Conservation (phyloP, 768 basidiomycete species). For the Tulasnella sp. region DNA sequence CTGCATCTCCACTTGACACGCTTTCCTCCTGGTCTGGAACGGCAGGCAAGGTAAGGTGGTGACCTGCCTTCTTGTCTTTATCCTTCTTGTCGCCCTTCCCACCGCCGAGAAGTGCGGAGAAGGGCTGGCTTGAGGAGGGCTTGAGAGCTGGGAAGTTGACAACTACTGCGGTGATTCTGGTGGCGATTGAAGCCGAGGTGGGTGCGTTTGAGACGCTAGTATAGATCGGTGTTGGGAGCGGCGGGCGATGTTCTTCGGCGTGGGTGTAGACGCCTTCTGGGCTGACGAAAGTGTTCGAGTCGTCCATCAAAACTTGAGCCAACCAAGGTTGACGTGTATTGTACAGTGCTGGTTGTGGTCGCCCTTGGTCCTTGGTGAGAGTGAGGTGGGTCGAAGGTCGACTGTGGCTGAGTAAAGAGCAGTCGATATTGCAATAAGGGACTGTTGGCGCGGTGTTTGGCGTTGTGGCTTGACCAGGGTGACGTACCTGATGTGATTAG, state of each 20-base stretch:
- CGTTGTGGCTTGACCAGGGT: neutral
- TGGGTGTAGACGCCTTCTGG: constrained; percentile 88
- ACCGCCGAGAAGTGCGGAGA: constrained; percentile 64
- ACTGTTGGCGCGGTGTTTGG: neutral
- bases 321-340: no score
- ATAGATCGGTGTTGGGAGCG: constrained; percentile 44
- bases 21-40: constrained; percentile 56
- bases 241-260: constrained; percentile 79
- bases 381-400: neutral
- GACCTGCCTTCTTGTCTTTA: constrained; percentile 35
- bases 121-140: constrained; percentile 50
- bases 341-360: neutral
- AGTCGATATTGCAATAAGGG: neutral
- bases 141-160: constrained; percentile 62
- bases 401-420: neutral
- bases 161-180: constrained; percentile 58
- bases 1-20: constrained; percentile 62
- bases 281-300: constrained; percentile 66
- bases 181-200: constrained; percentile 46
- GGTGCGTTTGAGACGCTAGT: constrained; percentile 37
- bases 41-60: constrained; percentile 2
- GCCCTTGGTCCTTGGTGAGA: neutral
- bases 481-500: neutral
- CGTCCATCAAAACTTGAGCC: constrained; percentile 11
- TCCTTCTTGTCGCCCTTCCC: constrained; percentile 41